Evolutionary conservation across 305 asterid species (phyloP).

Genomic region (Ilex paraguariensis): DNA sequence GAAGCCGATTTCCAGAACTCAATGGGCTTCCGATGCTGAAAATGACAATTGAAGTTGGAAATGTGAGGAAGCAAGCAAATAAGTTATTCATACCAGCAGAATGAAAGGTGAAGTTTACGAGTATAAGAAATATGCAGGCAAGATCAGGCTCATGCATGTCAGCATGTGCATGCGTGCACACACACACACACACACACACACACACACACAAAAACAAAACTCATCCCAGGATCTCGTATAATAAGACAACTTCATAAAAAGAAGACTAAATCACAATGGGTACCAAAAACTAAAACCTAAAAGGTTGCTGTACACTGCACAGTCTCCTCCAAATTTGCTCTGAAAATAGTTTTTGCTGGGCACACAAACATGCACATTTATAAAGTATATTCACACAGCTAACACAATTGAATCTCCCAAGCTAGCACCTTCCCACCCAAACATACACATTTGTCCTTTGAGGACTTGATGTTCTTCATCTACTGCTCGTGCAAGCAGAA

Average conservation of each 20-base stretch:
- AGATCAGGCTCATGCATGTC: neutral
- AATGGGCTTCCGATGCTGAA: conserved; percentile 71
- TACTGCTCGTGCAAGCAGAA: neutral
- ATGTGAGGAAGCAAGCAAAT: neutral
- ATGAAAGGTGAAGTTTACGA: neutral
- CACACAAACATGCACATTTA: neutral
- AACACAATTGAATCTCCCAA: neutral
- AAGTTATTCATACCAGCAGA: neutral
- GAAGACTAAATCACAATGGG: neutral
- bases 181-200: no score
- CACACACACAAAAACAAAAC: neutral
- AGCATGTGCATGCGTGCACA: no score
- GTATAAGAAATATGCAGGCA: neutral
- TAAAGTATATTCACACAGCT: neutral
- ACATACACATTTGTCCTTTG: neutral
- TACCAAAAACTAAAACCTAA: no score
- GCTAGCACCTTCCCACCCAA: neutral
- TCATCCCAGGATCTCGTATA: neutral
- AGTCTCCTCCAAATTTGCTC: neutral
- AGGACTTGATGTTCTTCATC: no score
- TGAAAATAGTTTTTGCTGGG: neutral
- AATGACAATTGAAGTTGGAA: conserved; percentile 4
- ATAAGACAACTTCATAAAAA: neutral
- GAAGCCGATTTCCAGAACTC: conserved; percentile 71
- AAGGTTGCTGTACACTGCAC: neutral